Evolutionary conservation across 169 alveolate genomes (phyloP), one percentile per base, ranked within the genome.

Genomic region (Prorocentrum cordatum): DNA sequence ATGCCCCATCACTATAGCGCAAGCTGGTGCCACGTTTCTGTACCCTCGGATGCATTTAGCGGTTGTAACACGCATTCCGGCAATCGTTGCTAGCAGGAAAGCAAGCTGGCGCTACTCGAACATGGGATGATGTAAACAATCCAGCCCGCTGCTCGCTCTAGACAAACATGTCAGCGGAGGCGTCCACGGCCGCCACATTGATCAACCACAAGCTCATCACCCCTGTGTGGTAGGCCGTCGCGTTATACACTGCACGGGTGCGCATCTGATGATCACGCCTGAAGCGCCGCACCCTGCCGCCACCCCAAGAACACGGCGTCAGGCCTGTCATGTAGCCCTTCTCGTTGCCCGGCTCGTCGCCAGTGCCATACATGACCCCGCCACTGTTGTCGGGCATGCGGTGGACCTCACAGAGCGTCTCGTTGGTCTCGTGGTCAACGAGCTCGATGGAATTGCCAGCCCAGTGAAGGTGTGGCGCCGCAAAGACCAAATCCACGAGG

Each of bases 361-460:
- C 91, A 42, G 45, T 62, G 27, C 91, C 91, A 42, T 82, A 82
- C 70, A 62, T 62, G 64, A 82, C 38, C 1, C 91, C 91, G n/a
- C 54, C 68, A 3, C 22, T n/a, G 39, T 61, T 82, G 91, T 82
- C 91, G 2, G 24, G 36, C 32, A 61, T 39, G 31, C 68, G 67
- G 3, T 38, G 7, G 9, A 62, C 91, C 5, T 24, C 10, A 62
- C 91, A 82, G 5, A 82, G 64, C 33, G 91, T 62, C 24, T 82
- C 64, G 91, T 82, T 82, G 26, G 91, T 82, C 16, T 62, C 45
- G 16, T 38, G 14, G 38, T 82, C 91, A n/a, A 82, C 10, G 79
- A 82, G 62, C 39, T 82, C 91, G 32, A 82, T 26, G n/a, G 91
- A 62, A 67, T 62, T 45, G 12, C 91, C 91, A n/a, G 91, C 91